Evolutionary conservation across 768 basidiomycete genomes (phyloP).

Genomic region (Lactarius hengduanensis): DNA sequence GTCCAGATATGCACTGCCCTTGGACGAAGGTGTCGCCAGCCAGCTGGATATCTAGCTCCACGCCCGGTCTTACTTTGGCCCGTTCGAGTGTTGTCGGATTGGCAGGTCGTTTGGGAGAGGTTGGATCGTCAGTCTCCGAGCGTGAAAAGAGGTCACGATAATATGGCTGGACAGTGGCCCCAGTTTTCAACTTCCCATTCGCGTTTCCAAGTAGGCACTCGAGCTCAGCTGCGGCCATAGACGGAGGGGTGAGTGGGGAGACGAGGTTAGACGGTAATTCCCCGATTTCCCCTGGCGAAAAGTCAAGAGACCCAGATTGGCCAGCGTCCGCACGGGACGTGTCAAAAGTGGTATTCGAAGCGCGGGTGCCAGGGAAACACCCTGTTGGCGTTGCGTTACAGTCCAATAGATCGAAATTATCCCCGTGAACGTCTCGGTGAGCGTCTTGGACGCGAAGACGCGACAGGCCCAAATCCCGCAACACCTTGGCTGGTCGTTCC

Average conservation of each 20-base stretch:
- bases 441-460: slow-evolving; percentile 1
- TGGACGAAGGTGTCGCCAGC: slow-evolving; percentile 76
- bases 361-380: not conserved
- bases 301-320: slow-evolving; percentile 1
- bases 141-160: slow-evolving; percentile 17
- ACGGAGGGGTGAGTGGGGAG: slow-evolving; percentile 48
- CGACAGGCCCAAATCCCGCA: not conserved
- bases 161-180: slow-evolving; percentile 46
- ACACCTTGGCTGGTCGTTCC: not conserved
- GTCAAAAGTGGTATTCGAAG: slow-evolving; percentile 10
- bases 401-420: not conserved
- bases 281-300: slow-evolving; percentile 3
- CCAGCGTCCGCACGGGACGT: slow-evolving; percentile 11
- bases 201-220: slow-evolving; percentile 63
- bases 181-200: slow-evolving; percentile 52
- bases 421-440: not conserved
- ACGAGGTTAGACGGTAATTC: slow-evolving; percentile 48
- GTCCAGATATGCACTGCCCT: slow-evolving; percentile 70
- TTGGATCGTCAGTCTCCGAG: not conserved
- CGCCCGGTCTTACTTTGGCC: slow-evolving; percentile 68
- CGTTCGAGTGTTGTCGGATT: slow-evolving; percentile 57
- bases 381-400: not conserved
- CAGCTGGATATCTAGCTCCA: slow-evolving; percentile 79
- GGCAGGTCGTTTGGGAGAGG: slow-evolving; percentile 24
- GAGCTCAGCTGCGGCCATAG: slow-evolving; percentile 55